Base-by-base conservation (phyloP, 2,329 filamentous ascomycete genomes). In the Chrysosphaeria jannelii region DNA sequence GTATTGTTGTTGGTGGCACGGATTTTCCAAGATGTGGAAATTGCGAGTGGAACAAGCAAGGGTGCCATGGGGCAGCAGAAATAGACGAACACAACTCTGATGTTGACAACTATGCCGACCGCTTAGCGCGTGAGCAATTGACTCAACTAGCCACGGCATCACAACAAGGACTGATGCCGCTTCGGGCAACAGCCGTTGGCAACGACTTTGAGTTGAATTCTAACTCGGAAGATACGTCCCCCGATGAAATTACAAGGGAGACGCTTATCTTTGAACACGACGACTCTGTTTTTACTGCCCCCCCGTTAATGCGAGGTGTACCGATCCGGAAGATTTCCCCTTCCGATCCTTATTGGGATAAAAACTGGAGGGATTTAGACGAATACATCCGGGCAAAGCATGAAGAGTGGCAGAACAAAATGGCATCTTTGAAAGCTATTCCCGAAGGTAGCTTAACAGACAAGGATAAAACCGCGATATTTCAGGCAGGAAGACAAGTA, bases 301-400 rank as follows among this genome's bases (percentile, higher is more conserved):
- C 57, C 0, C 43, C 49, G 12, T 49, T 55, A 31, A 51, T 57
- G 32, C 42, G 43, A 14, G 56, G 53, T 3, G 53, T 59, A 1
- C 57, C 57, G 1, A 30, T 60, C 3, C 46, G 41, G 18, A 56
- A 54, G 34, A 57, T 62, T 23, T 37, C 46, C 19, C 39, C 45
- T 10, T 37, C 33, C 6, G 49, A 62, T 19, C 48, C 52, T 0
- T 61, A 61, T 34, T 63, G 57, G 57, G 54, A 61, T 9, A 36
- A 45, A 0, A 44, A 46, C 4, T 63, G 57, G 57, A 44, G 45
- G 8, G 37, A 48, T 4, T 38, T 58, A 4, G 45, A 46, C 25
- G 35, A 36, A 2, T 30, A 46, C 5, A 47, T 58, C 6, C 39
- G 45, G 20, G 42, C 45, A 1, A 42, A 48, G 17, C 38, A 57